These are phyloP conservation scores for Acanthamoeba triangularis DNA, from an alignment of 208 protist species.

Conservation along the genomic window DNA sequence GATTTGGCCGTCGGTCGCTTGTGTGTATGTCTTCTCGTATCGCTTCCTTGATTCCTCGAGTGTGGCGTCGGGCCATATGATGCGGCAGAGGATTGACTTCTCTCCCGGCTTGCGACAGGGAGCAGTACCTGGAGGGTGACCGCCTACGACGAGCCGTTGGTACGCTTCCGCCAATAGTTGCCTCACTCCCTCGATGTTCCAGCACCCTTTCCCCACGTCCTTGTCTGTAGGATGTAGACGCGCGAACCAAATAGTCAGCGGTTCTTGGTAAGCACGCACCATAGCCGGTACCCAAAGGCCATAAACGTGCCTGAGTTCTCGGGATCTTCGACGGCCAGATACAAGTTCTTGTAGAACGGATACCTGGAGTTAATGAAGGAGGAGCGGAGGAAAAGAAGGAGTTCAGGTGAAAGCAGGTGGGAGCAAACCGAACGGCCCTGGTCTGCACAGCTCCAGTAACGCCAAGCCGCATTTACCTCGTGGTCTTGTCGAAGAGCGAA, in stretches of 20 bases:
- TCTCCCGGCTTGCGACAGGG: neutral
- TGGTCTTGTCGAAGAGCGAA: neutral
- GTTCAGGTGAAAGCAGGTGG: neutral
- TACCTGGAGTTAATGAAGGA: neutral
- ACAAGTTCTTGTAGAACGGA: slow-evolving; percentile 11
- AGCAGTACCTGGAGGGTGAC: neutral
- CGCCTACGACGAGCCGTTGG: neutral
- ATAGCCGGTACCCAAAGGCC: neutral
- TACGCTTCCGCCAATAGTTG: neutral
- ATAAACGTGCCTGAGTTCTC: neutral
- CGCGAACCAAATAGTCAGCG: too few species aligned
- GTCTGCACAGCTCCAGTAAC: neutral
- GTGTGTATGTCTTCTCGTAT: neutral
- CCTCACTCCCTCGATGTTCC: neutral
- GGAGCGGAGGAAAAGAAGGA: neutral
- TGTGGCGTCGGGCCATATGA: neutral
- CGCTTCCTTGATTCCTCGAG: slow-evolving; percentile 11
- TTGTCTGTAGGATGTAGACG: neutral
- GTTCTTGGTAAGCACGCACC: neutral
- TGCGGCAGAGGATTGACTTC: slow-evolving; percentile 13
- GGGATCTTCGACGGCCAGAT: slow-evolving; percentile 52
- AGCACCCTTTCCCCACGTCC: slow-evolving; percentile 51
- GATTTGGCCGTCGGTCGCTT: neutral
- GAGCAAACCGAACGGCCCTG: neutral
- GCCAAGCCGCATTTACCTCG: neutral